Base-by-base conservation (phyloP, 2,329 filamentous ascomycete genomes). In the Pseudocercospora musae region DNA sequence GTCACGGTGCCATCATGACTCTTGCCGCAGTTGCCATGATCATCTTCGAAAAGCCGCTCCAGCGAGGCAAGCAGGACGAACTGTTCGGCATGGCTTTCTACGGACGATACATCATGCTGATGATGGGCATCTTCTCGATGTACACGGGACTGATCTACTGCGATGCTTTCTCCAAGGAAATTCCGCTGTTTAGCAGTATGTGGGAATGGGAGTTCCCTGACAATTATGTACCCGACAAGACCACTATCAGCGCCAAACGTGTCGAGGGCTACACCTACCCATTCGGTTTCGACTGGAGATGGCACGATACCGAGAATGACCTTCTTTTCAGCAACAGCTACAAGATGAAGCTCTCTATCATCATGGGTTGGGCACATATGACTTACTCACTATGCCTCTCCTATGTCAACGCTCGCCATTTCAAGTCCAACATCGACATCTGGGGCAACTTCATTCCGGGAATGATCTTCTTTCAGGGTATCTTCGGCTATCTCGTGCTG, bases 301-400 rank as follows among this genome's bases (percentile, higher is more conserved):
- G 95, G 95, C 96, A 99, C 76, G 92, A 90, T 63, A 90, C 92
- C 11, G 94, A 98, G 72, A 99, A 99, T 73, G 90, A 96, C 64
- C 84, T 99, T 20, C 85, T 99, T 55, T 99, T 99, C 81, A 90
- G 87, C 76, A 99, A 99, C 89, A 96, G 91, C 78, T 96, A 95
- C 85, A 99, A 99, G 88, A 99, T 99, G 95, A 99, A 99, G 84
- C 90, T 99, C 80, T 96, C 91, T 81, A 97, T 99, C 75, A 86
- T 99, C 69, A 85, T 99, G 68, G 95, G 96, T 77, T 99, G 96
- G 95, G 87, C 87, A 62, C 93, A 97, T 81, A 99, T 99, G 95
- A 99, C 95, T 2, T 99, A 96, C 80, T 98, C 95, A 18, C 86
- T 99, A 50, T 93, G 90, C 81, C 89, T 96, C 74, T 89, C 95